Base-by-base conservation (phyloP, 2,329 filamentous ascomycete genomes). In the Talaromyces verruculosus region DNA sequence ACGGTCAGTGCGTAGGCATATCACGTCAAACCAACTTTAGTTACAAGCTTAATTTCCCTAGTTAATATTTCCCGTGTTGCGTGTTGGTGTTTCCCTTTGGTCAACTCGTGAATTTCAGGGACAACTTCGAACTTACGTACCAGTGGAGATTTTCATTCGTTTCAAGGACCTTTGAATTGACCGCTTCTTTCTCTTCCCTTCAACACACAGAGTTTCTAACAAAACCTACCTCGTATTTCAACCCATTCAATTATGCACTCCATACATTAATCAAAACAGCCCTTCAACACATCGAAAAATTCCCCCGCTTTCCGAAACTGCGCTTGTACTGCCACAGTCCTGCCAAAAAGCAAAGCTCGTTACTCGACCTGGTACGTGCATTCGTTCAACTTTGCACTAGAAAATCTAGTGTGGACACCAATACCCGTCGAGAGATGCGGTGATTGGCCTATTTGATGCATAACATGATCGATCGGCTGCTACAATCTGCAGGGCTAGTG, bases 381-480 rank as follows among this genome's bases (percentile, higher is more conserved):
- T 43, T 58, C 7, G 13, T 43, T 43, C 57, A 59, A 17, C 13
- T 41, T 30, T 6, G 17, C 39, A 28, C 37, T 59, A 59, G 28
- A 57, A 22, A 57, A 19, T n/a, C 51, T 22, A 57, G 28, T 53
- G 49, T 33, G 49, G 49, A 33, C 15, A 57, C 30, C 5, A 37
- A 35, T 37, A 25, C 49, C 11, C 49, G 17, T 33, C 30, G 51
- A 8, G 11, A 22, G 4, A 57, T 37, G 53, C 33, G 3, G 5
- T 39, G 30, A 57, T 37, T 57, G 51, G 51, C 22, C 35, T 41
- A 28, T 43, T 22, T n/a, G 35, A 43, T 59, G 39, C 37, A 43
- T 59, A 59, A 30, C 57, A 59, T 43, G 35, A 59, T 28, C 28
- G 51, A 57, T 57, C 51, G 51, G 51, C 51, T 55, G 51, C 30